A percentile compares a stretch with the other conserved stretches of the same genome.
Conservation (phyloP, 2,329 filamentous ascomycete genomes). For the Lecanicillium sp. region DNA sequence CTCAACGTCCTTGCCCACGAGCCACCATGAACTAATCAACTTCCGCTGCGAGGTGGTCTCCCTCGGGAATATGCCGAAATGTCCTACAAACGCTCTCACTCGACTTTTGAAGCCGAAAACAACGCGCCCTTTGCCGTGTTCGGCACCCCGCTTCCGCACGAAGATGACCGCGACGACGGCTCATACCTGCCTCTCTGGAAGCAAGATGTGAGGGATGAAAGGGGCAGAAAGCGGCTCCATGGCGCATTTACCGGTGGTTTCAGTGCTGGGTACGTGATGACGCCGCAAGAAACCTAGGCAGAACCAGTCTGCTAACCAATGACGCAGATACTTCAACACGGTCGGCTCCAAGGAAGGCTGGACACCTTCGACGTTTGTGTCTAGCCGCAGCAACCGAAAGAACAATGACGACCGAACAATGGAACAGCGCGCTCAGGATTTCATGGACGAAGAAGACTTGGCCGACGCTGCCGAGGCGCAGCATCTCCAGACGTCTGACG, state of each 20-base stretch:
- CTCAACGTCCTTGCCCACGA: too few relatives aligned
- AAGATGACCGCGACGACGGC: slow-evolving; percentile 78
- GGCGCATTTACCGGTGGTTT: slow-evolving; percentile 95
- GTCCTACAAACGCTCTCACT: slow-evolving; percentile 73
- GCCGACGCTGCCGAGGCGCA: slow-evolving; percentile 76
- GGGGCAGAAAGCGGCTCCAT: slow-evolving; percentile 82
- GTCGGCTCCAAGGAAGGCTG: slow-evolving; percentile 98
- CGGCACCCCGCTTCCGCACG: slow-evolving; percentile 79
- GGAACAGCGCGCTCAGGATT: slow-evolving; percentile 69
- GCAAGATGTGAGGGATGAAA: slow-evolving; percentile 92
- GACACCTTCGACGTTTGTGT: slow-evolving; percentile 87
- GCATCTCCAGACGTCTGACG: slow-evolving; percentile 62
- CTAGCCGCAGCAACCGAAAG: slow-evolving; percentile 71
- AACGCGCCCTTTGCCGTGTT: slow-evolving; percentile 70
- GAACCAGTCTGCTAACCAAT: slow-evolving; percentile 1
- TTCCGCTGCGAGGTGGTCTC: too few relatives aligned
- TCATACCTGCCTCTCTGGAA: slow-evolving; percentile 96
- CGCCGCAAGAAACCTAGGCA: neutral
- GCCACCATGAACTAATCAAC: too few relatives aligned
- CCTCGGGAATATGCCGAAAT: slow-evolving; percentile 22
- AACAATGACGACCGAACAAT: slow-evolving; percentile 46
- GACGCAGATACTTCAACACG: slow-evolving; percentile 84
- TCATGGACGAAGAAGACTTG: slow-evolving; percentile 96
- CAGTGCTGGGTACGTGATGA: slow-evolving; percentile 72
- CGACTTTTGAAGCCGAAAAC: slow-evolving; percentile 69